These are phyloP conservation scores for Dionaea muscipula DNA, from an alignment of 179 eudicot genomes.

Conservation along the genomic window DNA sequence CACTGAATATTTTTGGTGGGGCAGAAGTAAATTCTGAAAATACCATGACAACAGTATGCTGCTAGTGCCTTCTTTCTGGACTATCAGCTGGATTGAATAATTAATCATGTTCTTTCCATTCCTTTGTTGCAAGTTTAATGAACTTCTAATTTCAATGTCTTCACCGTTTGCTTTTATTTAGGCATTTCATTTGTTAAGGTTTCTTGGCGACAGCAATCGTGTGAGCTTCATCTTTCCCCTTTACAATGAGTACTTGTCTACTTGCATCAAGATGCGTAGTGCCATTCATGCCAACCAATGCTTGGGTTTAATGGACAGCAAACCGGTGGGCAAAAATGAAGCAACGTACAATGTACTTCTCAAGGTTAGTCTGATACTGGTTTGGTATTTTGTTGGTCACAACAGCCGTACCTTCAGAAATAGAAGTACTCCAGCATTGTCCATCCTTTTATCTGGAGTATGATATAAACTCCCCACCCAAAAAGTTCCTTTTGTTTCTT, in stretches of 20 bases:
- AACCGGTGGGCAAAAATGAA: conserved; percentile 57
- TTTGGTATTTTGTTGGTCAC: neutral
- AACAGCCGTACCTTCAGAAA: too few species aligned
- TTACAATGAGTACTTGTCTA: conserved; percentile 47
- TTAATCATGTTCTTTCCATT: neutral
- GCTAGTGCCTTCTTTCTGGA: neutral
- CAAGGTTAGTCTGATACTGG: conserved; percentile 36
- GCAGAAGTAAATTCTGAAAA: too few species aligned
- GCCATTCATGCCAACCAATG: conserved; percentile 39
- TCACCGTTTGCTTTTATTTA: conserved; percentile 14
- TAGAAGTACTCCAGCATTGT: too few species aligned
- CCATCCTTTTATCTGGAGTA: too few species aligned
- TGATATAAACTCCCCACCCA: too few species aligned
- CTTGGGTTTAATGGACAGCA: conserved; percentile 62
- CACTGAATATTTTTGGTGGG: too few species aligned
- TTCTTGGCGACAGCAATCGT: conserved; percentile 34
- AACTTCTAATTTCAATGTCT: neutral
- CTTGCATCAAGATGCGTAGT: conserved; percentile 34
- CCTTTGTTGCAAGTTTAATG: neutral
- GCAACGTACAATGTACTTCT: conserved; percentile 63
- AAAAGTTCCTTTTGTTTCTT: too few species aligned
- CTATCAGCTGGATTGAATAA: neutral
- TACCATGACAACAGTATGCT: neutral
- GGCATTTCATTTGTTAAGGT: conserved; percentile 51
- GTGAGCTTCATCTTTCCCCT: conserved; percentile 35